Evolutionary conservation across 2,329 filamentous ascomycete genomes (phyloP), one percentile per base, ranked within the genome.

Genomic region (Xylaria sp.): DNA sequence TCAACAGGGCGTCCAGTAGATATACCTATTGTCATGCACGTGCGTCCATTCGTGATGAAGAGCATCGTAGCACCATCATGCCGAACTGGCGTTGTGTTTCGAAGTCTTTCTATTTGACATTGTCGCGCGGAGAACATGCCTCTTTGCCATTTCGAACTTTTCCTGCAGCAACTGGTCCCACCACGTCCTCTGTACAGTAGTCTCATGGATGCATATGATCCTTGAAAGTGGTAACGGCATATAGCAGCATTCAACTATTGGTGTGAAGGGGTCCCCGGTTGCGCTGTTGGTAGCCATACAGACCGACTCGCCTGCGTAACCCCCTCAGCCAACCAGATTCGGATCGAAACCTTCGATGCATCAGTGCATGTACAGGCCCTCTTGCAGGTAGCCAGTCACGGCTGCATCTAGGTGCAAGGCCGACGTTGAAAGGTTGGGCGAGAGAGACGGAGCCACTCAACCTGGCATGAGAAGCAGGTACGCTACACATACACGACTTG

Each of bases 381-480:
- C 62, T 23, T 64, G 63, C 68, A 65, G 58, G 64, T 47, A 67
- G 65, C 68, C 64, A 69, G 66, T 71, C 69, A 67, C 67, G 67
- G 64, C 70, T 68, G 69, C 69, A 71, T 65, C 54, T 38, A 61
- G 60, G 52, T 66, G 64, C 53, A 57, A 63, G 63, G 62, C 63
- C 61, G 56, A 61, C 64, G 67, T 6, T 63, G 54, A 46, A 59
- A 68, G 66, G 54, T 64, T 60, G 53, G 59, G 33, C 59, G 55
- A 64, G 46, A 53, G 45, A 55, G 47, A 61, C 64, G 61, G 63
- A 23, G 66, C 69, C 67, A 70, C 68, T 67, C 46, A 62, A 67
- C 58, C 51, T 25, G 60, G 60, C 63, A 64, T 64, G 43, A 72
- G 65, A 72, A 72, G 70, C 71, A 72, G 71, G 71, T 72, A 72